Evolutionary conservation across 1,284 basidiomycete species (phyloP), one percentile per base, ranked within the genome.

Genomic region (Apiotrichum sp.): DNA sequence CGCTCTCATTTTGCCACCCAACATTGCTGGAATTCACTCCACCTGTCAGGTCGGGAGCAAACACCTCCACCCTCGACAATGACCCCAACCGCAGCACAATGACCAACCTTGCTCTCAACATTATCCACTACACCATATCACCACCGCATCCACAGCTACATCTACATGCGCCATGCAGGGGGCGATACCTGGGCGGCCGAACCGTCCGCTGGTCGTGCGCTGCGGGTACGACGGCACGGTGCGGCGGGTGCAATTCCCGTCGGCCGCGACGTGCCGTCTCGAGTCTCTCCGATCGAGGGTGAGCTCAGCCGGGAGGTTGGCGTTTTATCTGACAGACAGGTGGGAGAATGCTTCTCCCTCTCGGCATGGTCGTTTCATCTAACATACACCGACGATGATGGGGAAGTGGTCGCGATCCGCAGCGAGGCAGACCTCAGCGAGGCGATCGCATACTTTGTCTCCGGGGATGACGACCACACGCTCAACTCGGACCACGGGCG

Each of bases 341-440:
- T 93, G 39, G 87, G 88, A 65, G 84, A 89, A 69, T 86, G 85
- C 59, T 93, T 90, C 71, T 81, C 85, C 1, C 81, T 92, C n/a
- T 83, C 80, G 42, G 81, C 82, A 1, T 82, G 82, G 2, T 76
- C 82, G 6, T 93, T 87, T 68, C 79, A 78, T 4, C 85, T 95
- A 57, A 80, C 84, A 7, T 93, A 91, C 73, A 87, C 84, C 62
- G 91, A 93, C 71, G 89, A 95, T 68, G 88, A 93, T 56, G 76
- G 86, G 57, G 89, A 92, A 65, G 79, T 82, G 52, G 83, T 80
- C 47, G 78, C 80, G 59, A 87, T 95, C 58, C 77, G 79, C 0
- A 82, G 80, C 16, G 89, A 93, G 56, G 72, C 75, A 4, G 88
- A 92, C 65, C 80, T 93, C 31, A 83, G 84, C 1, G 91, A 93